phyloP scores from a whole-genome alignment of 1,284 basidiomycete genomes.

The Sphagnurus paluster region DNA sequence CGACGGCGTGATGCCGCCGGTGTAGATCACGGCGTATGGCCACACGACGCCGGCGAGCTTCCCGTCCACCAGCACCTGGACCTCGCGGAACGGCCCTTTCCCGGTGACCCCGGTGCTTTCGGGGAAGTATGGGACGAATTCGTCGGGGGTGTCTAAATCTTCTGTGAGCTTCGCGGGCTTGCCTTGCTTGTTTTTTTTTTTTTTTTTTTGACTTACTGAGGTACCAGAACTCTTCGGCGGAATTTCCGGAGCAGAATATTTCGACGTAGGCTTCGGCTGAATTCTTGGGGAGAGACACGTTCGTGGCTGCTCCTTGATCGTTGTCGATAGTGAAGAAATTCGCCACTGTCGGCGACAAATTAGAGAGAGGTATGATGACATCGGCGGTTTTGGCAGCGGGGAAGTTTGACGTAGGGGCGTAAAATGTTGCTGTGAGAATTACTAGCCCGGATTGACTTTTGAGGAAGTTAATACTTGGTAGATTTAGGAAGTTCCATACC shows the following conservation, averaged over 20 bases:
- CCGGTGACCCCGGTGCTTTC: slow-evolving; percentile 31
- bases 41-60: slow-evolving; percentile 44
- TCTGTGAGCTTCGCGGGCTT: not conserved
- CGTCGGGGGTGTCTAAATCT: slow-evolving; percentile 35
- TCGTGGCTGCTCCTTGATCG: slow-evolving; percentile 33
- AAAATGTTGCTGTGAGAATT: slow-evolving; percentile 39
- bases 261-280: slow-evolving; percentile 40
- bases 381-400: slow-evolving; percentile 33
- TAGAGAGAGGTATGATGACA: slow-evolving; percentile 37
- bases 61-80: slow-evolving; percentile 47
- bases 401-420: slow-evolving; percentile 30
- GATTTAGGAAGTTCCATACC: slow-evolving; percentile 15
- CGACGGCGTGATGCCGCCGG: slow-evolving; percentile 47
- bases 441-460: slow-evolving; percentile 24
- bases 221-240: slow-evolving; percentile 48
- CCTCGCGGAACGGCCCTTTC: slow-evolving; percentile 47
- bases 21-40: slow-evolving; percentile 51
- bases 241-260: slow-evolving; percentile 42
- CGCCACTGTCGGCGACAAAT: slow-evolving; percentile 30
- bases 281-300: slow-evolving; percentile 34
- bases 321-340: slow-evolving; percentile 38
- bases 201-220: slow-evolving; percentile 31
- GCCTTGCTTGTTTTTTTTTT: too few species aligned
- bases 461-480: not conserved
- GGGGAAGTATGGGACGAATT: slow-evolving; percentile 37